These are phyloP conservation scores for Phialophora macrospora DNA, from an alignment of 2,329 filamentous ascomycete species.

Conservation along the genomic window DNA sequence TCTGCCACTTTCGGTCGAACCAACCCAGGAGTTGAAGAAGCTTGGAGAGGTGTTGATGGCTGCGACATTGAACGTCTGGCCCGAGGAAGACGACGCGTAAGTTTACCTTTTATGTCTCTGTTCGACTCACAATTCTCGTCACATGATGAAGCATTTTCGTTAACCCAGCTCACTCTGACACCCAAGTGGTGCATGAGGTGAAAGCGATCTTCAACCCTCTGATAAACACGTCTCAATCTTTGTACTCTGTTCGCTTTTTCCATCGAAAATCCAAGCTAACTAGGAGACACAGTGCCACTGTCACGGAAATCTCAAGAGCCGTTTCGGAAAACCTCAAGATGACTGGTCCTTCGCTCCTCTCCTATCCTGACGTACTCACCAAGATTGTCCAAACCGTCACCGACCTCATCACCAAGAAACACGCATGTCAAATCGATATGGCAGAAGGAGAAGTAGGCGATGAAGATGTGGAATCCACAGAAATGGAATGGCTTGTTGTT, in stretches of 20 bases:
- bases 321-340: slow-evolving; percentile 87
- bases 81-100: slow-evolving; percentile 90
- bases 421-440: slow-evolving; percentile 90
- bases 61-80: slow-evolving; percentile 82
- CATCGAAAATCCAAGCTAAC: slow-evolving; percentile 50
- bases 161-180: slow-evolving; percentile 99
- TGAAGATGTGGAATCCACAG: slow-evolving; percentile 78
- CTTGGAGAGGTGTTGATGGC: slow-evolving; percentile 84
- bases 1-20: slow-evolving; percentile 78
- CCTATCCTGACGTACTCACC: slow-evolving; percentile 70
- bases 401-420: slow-evolving; percentile 83
- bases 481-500: slow-evolving; percentile 96
- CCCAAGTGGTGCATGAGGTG: slow-evolving; percentile 83
- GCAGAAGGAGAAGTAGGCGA: slow-evolving; percentile 77
- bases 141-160: slow-evolving; percentile 87
- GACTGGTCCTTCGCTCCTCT: slow-evolving; percentile 83
- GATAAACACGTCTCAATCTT: slow-evolving; percentile 41
- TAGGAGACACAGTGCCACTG: slow-evolving; percentile 67
- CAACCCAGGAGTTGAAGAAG: slow-evolving; percentile 78
- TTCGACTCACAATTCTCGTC: slow-evolving; percentile 27
- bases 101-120: slow-evolving; percentile 52
- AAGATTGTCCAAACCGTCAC: slow-evolving; percentile 76
- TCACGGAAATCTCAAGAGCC: slow-evolving; percentile 95
- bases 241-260: slow-evolving; percentile 29
- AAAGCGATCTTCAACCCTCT: slow-evolving; percentile 69